Percentiles rank a stretch among this genome's conserved stretches.
Evolutionary conservation across 768 basidiomycete genomes (phyloP).

Genomic region (Auriscalpium orientale): DNA sequence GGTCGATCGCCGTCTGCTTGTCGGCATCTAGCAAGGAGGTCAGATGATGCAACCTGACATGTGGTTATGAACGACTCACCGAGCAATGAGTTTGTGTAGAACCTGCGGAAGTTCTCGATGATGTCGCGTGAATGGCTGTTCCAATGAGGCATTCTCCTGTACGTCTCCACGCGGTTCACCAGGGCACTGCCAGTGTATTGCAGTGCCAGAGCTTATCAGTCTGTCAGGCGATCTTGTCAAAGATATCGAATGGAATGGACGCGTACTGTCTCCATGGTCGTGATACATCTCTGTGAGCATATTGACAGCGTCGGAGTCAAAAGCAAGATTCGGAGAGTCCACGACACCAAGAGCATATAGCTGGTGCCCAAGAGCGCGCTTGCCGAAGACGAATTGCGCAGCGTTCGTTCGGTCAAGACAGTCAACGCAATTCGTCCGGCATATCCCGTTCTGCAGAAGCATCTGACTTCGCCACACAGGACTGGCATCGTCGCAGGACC

Average conservation of each 20-base stretch:
- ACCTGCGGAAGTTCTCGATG: slow-evolving; percentile 89
- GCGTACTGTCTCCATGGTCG: slow-evolving; percentile 90
- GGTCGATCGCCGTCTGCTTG: slow-evolving; percentile 94
- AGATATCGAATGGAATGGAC: background rate
- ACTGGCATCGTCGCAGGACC: slow-evolving; percentile 5
- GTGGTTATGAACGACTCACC: slow-evolving; percentile 36
- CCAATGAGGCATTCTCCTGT: slow-evolving; percentile 94
- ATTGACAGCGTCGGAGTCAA: slow-evolving; percentile 92
- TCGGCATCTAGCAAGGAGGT: slow-evolving; percentile 63
- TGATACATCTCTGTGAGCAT: slow-evolving; percentile 99
- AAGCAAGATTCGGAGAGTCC: slow-evolving; percentile 74
- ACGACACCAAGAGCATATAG: slow-evolving; percentile 91
- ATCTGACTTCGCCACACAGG: slow-evolving; percentile 57
- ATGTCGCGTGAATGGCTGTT: slow-evolving; percentile 95
- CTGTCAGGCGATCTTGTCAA: no score
- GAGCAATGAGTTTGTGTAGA: slow-evolving; percentile 90
- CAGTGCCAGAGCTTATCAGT: slow-evolving; percentile 68
- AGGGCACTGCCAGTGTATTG: slow-evolving; percentile 97
- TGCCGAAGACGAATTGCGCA: slow-evolving; percentile 94
- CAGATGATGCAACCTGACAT: background rate
- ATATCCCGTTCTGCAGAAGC: slow-evolving; percentile 84
- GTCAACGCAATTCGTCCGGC: slow-evolving; percentile 94
- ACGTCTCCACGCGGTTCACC: slow-evolving; percentile 94
- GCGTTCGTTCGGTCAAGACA: slow-evolving; percentile 96
- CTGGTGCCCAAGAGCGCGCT: slow-evolving; percentile 90